Percentiles rank a stretch among this genome's conserved stretches.
Evolutionary conservation across 768 basidiomycete species (phyloP).

Genomic region (Pisolithus sp.): DNA sequence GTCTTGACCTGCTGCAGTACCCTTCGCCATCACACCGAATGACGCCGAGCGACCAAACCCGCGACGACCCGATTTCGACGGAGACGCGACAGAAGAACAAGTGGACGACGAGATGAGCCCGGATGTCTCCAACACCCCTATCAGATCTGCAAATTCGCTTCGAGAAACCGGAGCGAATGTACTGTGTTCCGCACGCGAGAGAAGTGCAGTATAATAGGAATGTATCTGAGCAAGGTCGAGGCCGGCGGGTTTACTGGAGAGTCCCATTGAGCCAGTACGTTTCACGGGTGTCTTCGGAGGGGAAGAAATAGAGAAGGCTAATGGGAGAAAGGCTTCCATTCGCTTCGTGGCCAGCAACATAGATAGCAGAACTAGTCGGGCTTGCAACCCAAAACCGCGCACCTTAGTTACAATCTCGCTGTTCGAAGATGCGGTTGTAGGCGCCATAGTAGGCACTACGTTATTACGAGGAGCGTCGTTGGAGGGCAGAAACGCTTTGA

Average conservation of each 20-base stretch:
- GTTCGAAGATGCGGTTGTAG: constrained; percentile 26
- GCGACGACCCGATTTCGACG: constrained; percentile 45
- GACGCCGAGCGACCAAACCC: constrained; percentile 53
- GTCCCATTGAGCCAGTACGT: constrained; percentile 37
- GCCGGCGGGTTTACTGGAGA: constrained; percentile 22
- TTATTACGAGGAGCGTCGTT: constrained; percentile 12
- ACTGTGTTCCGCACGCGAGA: constrained; percentile 49
- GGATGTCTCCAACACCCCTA: constrained; percentile 66
- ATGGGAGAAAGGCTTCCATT: constrained; percentile 47
- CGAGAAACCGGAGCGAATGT: constrained; percentile 62
- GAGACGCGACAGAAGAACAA: constrained; percentile 27
- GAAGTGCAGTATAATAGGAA: constrained; percentile 52
- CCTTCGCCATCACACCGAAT: constrained; percentile 35
- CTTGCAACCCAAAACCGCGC: constrained; percentile 64
- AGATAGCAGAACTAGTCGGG: constrained; percentile 60
- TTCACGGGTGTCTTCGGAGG: constrained; percentile 43
- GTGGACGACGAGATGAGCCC: constrained; percentile 48
- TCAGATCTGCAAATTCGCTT: constrained; percentile 69
- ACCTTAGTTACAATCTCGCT: constrained; percentile 66
- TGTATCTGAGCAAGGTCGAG: constrained; percentile 61
- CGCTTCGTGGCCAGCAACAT: constrained; percentile 62
- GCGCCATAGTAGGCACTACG: background rate
- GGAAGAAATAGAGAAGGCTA: constrained; percentile 34
- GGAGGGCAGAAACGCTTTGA: constrained; percentile 63
- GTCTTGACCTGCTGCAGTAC: constrained; percentile 35